phyloP scores from a whole-genome alignment of 371 early-diverging fungal genomes.

The Mortierella sp. region DNA sequence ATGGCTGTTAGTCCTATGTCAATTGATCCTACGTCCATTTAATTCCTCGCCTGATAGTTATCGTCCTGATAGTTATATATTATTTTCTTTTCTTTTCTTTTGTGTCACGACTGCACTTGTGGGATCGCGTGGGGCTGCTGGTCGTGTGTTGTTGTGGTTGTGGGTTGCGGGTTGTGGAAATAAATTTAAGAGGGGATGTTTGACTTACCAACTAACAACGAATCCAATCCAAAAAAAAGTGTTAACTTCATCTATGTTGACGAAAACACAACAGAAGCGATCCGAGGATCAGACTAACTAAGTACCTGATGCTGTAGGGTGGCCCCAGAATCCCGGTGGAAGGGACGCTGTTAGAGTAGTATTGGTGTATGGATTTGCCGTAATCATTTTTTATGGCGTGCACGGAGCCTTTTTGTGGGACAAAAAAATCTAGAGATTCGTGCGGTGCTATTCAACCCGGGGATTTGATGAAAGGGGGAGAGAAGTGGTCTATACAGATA shows the following conservation, averaged over 20 bases:
- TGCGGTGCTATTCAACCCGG: background rate
- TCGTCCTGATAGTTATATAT: too few species aligned
- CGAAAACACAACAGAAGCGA: background rate
- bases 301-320: conserved; percentile 49
- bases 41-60: too few species aligned
- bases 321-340: conserved; percentile 37
- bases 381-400: conserved; percentile 16
- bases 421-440: background rate
- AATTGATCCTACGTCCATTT: too few species aligned
- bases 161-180: too few species aligned
- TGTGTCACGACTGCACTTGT: too few species aligned
- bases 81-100: too few species aligned
- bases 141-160: too few species aligned
- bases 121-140: too few species aligned
- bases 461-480: background rate
- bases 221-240: background rate
- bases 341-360: background rate
- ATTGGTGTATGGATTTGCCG: conserved; percentile 19
- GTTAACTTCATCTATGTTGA: background rate
- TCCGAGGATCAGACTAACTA: too few species aligned
- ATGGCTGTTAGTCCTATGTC: too few species aligned
- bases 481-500: background rate
- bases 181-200: too few species aligned
- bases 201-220: too few species aligned
- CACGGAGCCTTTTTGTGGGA: background rate